Evolutionary conservation across 768 basidiomycete genomes (phyloP).

Genomic region (Infundibulicybe gibba): DNA sequence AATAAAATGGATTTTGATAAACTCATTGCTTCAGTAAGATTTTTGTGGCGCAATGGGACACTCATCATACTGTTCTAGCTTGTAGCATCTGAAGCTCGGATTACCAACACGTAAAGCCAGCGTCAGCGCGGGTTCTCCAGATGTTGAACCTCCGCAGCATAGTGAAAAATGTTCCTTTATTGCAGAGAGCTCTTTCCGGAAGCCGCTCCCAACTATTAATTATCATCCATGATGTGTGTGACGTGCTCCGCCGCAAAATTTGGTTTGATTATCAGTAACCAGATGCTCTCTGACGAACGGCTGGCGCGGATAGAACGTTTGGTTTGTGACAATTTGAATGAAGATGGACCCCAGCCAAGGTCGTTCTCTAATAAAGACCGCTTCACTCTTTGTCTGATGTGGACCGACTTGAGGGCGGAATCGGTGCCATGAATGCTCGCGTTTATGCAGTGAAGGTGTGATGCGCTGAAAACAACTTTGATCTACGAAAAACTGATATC

Average conservation of each 20-base stretch:
- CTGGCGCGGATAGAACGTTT: constrained; percentile 57
- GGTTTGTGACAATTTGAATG: constrained; percentile 67
- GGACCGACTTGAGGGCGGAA: constrained; percentile 49
- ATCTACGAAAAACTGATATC: background rate
- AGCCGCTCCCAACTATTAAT: constrained; percentile 56
- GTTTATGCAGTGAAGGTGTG: constrained; percentile 84
- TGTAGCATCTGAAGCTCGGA: constrained; percentile 56
- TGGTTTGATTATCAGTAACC: background rate
- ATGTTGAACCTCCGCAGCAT: constrained; percentile 78
- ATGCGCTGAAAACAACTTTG: background rate
- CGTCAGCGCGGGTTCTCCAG: constrained; percentile 66
- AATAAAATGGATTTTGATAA: constrained; percentile 89
- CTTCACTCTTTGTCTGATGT: background rate
- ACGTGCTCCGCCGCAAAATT: background rate
- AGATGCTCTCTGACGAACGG: constrained; percentile 78
- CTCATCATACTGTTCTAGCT: constrained; percentile 40
- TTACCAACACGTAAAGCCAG: constrained; percentile 55
- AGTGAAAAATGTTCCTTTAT: constrained; percentile 60
- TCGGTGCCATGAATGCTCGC: constrained; percentile 71
- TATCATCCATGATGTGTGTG: constrained; percentile 56
- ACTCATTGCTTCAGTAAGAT: constrained; percentile 62
- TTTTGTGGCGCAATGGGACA: background rate
- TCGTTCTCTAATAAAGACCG: constrained; percentile 14
- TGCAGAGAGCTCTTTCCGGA: constrained; percentile 60
- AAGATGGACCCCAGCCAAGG: constrained; percentile 62